Evolutionary conservation across 2,329 filamentous ascomycete genomes (phyloP), one percentile per base, ranked within the genome.

Genomic region (Alternaria longipes): DNA sequence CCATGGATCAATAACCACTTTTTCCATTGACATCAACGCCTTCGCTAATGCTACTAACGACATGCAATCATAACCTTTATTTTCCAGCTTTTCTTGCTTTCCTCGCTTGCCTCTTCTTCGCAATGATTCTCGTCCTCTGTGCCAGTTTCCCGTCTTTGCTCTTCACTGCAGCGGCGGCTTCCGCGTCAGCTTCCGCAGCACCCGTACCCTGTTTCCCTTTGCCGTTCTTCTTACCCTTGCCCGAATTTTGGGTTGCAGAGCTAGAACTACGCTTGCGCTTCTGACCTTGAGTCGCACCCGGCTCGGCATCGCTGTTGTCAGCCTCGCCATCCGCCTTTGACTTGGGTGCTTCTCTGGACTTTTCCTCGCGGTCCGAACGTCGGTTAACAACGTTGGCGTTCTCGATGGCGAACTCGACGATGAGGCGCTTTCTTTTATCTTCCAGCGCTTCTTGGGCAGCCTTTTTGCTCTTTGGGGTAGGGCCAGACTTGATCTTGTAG

Each of bases 351-450:
- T 84, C 79, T 42, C 83, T 78, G 5, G 84, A 81, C 65, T 87
- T 87, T 53, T 81, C 78, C 74, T 93, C 90, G 50, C 83, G 83
- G 63, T 89, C 87, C 62, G 84, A 87, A 56, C 96, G 86, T 65
- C 95, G 86, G 68, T 90, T 87, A n/a, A 99, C 90, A 1, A 99
- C 95, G 74, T 97, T 94, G 1, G 93, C 94, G 72, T 99, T 99
- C 81, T 99, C 95, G 77, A 99, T 97, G 20, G 95, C 93, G 77
- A 99, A 99, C 79, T 99, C 96, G 38, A 94, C 94, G 74, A 99
- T 93, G 53, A 99, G 81, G 12, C 95, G 86, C 80, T 95, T 94
- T 77, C 93, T 94, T 81, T 91, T 92, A 66, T 95, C 93, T 54
- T 86, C 78, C n/a, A 82, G 56, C 5, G 81, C 82, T 51, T 84